Percentiles rank a stretch among this genome's conserved stretches.
Conservation (phyloP, 2,329 filamentous ascomycete genomes). For the Fusarium chuoi region DNA sequence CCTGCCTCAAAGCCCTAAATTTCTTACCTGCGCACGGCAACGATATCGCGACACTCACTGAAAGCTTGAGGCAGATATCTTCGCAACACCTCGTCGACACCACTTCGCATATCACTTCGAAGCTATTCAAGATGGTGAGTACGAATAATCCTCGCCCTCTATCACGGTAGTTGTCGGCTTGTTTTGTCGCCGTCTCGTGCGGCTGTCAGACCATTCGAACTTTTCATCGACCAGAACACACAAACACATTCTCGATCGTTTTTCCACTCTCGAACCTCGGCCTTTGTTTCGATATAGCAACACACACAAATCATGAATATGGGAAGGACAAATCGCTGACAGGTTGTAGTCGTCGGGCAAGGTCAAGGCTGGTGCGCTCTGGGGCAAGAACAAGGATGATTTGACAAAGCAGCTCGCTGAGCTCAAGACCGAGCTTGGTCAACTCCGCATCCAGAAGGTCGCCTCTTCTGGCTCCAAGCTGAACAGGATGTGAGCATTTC, state of each 20-base stretch:
- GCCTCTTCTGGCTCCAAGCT: slow-evolving; percentile 94
- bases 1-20: slow-evolving; percentile 49
- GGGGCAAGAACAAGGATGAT: slow-evolving; percentile 99
- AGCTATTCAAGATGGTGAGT: slow-evolving; percentile 63
- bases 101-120: slow-evolving; percentile 55
- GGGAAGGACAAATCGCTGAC: slow-evolving; percentile 45
- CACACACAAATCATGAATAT: slow-evolving; percentile 10
- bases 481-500: slow-evolving; percentile 85
- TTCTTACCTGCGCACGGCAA: slow-evolving; percentile 52
- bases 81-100: slow-evolving; percentile 51
- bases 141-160: slow-evolving; percentile 34
- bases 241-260: slow-evolving; percentile 34
- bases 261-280: slow-evolving; percentile 22
- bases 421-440: slow-evolving; percentile 94
- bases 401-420: slow-evolving; percentile 94
- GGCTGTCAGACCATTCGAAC: slow-evolving; percentile 27
- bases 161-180: slow-evolving; percentile 24
- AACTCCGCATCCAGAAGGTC: slow-evolving; percentile 99
- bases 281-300: slow-evolving; percentile 28
- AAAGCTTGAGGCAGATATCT: slow-evolving; percentile 51
- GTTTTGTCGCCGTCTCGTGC: slow-evolving; percentile 26
- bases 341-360: slow-evolving; percentile 61
- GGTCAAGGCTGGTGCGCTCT: slow-evolving; percentile 97
- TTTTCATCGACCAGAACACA: slow-evolving; percentile 30
- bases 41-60: slow-evolving; percentile 50